Evolutionary conservation across 164 flowering plant species (phyloP).

Genomic region (Umbellularia californica): DNA sequence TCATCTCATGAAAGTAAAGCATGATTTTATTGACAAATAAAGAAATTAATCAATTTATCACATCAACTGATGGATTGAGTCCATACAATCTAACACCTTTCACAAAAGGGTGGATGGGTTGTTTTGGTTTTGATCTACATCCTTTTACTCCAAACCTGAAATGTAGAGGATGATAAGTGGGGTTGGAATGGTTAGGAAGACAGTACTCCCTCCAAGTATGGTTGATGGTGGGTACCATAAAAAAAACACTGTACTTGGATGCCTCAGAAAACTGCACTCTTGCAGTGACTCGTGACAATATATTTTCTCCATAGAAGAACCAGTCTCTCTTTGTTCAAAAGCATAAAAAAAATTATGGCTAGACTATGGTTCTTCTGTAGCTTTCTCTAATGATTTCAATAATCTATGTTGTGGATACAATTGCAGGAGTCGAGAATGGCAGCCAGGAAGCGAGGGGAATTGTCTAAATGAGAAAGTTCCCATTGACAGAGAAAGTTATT

Average conservation of each 20-base stretch:
- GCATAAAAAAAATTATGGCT: background rate
- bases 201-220: too few relatives aligned
- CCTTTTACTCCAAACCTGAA: background rate
- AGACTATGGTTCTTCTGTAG: background rate
- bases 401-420: background rate
- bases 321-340: too few relatives aligned
- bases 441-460: slow-evolving; percentile 73
- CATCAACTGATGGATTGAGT: too few relatives aligned
- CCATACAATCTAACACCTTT: too few relatives aligned
- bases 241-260: too few relatives aligned
- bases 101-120: too few relatives aligned
- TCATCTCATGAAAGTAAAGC: too few relatives aligned
- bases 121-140: background rate
- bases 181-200: background rate
- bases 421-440: slow-evolving; percentile 88
- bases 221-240: background rate
- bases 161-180: background rate
- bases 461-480: slow-evolving; percentile 70
- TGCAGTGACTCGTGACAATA: too few relatives aligned
- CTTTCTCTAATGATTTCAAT: background rate
- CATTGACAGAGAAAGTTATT: slow-evolving; percentile 46
- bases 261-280: too few relatives aligned
- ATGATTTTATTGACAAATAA: too few relatives aligned
- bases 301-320: too few relatives aligned
- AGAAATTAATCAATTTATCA: too few relatives aligned